These are phyloP conservation scores for Pichia rugopelliculosa DNA, from an alignment of 805 yeast genomes.

Conservation along the genomic window DNA sequence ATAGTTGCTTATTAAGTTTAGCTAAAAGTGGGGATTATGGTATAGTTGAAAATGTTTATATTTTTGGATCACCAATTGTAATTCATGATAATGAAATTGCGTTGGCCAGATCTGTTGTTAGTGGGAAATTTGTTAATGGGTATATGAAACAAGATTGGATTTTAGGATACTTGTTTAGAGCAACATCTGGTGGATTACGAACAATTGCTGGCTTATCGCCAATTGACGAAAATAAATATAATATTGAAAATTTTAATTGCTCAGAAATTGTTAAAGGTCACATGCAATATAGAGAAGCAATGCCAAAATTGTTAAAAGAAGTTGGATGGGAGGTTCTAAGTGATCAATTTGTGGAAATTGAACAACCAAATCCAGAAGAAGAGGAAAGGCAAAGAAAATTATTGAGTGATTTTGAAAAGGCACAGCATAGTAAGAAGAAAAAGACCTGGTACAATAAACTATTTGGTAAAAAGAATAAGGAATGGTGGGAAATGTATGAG, in stretches of 20 bases:
- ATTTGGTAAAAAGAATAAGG: constrained; percentile 41
- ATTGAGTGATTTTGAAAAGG: constrained; percentile 66
- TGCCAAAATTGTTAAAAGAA: constrained; percentile 68
- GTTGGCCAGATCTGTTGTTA: constrained; percentile 74
- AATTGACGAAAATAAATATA: constrained; percentile 37
- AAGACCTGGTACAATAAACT: constrained; percentile 37
- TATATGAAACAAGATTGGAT: constrained; percentile 94
- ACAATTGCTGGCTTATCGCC: constrained; percentile 88
- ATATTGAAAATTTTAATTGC: constrained; percentile 77
- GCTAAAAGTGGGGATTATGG: constrained; percentile 85
- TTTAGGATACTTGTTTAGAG: constrained; percentile 87
- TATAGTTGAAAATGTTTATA: constrained; percentile 74
- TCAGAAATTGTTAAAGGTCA: constrained; percentile 88
- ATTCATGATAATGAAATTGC: constrained; percentile 70
- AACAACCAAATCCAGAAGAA: constrained; percentile 89
- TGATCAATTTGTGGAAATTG: constrained; percentile 92
- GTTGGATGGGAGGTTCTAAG: constrained; percentile 75
- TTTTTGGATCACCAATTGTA: constrained; percentile 86
- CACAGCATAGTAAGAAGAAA: constrained; percentile 22
- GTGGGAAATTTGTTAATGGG: constrained; percentile 86
- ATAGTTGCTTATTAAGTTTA: constrained; percentile 80
- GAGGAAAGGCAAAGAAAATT: constrained; percentile 76
- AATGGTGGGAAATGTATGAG: constrained; percentile 52
- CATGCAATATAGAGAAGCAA: constrained; percentile 92
- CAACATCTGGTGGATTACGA: constrained; percentile 89